Base-by-base conservation (phyloP, 345 rosid species). In the Eutrema heterophyllum region DNA sequence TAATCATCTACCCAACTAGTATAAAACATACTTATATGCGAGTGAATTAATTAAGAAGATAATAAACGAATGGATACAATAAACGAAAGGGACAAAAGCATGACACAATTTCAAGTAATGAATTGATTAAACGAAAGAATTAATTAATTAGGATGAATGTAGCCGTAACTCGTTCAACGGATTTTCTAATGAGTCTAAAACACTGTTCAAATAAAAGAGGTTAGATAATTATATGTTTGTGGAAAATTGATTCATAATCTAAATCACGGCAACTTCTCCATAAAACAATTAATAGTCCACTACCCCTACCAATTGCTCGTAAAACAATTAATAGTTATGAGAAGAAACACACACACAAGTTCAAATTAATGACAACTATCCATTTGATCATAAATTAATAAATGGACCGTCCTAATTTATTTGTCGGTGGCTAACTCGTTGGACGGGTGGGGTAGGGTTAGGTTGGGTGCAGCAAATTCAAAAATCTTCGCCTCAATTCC, bases 351-450 rank as follows among this genome's bases (percentile, higher is more conserved):
- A 30, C 32, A 3, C 9, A 38, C 41, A 11, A 38, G 13, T 9
- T 21, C 24, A 21, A 21, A 21, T 21, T 21, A 21, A 21, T 21
- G 24, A 21, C 24, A 21, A 21, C 2, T 21, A 21, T 21, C 24
- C 24, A 21, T 21, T n/a, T n/a, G n/a, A 21, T 21, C 24, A 21
- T 21, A 38, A 38, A 7, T 38, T 38, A 73, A 55, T 62, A 36
- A 50, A 50, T 32, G 73, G 61, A 16, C 73, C 68, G 48, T 67
- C 68, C 67, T 40, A 58, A 59, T 74, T 74, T 74, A 74, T 58
- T 4, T 1, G 73, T 49, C 78, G 78, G 68, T 67, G 67, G 45
- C 30, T 58, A 30, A 67, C 27, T 74, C 50, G 33, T 46, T 3
- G 36, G 15, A 48, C 4, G 2, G 32, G 77, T 64, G 50, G 77